Evolutionary conservation across 345 rosid genomes (phyloP), one percentile per base, ranked within the genome.

Genomic region (Corchorus olitorius): DNA sequence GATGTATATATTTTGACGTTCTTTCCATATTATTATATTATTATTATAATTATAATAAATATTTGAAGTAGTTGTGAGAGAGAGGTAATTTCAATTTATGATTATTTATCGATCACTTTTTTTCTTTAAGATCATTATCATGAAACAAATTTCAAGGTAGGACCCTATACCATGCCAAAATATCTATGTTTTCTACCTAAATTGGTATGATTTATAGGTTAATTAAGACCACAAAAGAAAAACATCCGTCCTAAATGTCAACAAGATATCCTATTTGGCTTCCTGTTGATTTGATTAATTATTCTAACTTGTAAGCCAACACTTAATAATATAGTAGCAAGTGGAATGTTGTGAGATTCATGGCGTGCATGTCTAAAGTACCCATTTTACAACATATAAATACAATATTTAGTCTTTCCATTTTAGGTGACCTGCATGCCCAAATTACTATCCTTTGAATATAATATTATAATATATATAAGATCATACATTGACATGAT

Each of bases 351-450:
- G 65, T 52, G 75, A 72, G 75, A 67, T 78, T 72, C 75, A 73
- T 76, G 80, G 70, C 77, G 70, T 79, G 46, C 58, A 58, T 34
- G 61, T 71, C 4, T 45, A 13, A 49, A n/a, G 35, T 43, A 39
- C 33, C n/a, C 45, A 78, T 39, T 27, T 27, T 27, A 27, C 27
- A 27, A 0, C 27, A 27, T 27, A 27, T 27, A n/a, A n/a, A n/a
- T n/a, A n/a, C n/a, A n/a, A n/a, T n/a, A n/a, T n/a, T n/a, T n/a
- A n/a, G n/a, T n/a, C n/a, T n/a, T n/a, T n/a, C n/a, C n/a, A 46
- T 78, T 81, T 81, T 88, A 85, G 92, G 89, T 87, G 75, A 87
- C 79, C 90, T 53, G 65, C 82, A n/a, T n/a, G n/a, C n/a, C 79
- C 79, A 46, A 62, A n/a, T 61, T 35, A 43, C 46, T 74, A 75